Percentiles rank a stretch among this genome's conserved stretches.
Conservation (phyloP, 805 yeast genomes). For the Saturnispora halmiae region DNA sequence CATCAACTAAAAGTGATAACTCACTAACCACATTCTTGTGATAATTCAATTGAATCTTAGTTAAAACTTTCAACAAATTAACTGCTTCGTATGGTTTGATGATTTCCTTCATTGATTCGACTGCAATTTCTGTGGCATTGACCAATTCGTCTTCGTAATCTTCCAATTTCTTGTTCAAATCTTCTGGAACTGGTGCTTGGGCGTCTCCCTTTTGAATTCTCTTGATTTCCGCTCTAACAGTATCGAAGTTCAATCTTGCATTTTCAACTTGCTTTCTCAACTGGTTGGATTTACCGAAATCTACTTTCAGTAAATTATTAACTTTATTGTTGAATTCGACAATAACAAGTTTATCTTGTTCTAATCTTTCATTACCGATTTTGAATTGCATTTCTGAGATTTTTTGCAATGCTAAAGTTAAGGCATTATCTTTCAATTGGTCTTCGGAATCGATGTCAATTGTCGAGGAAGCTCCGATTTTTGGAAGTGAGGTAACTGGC, state of each 20-base stretch:
- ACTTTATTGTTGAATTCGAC: conserved; percentile 51
- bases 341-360: conserved; percentile 57
- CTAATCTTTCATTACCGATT: conserved; percentile 59
- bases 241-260: conserved; percentile 62
- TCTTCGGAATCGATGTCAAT: conserved; percentile 6
- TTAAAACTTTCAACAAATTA: conserved; percentile 54
- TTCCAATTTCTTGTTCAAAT: conserved; percentile 44
- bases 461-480: conserved; percentile 2
- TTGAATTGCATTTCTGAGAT: conserved; percentile 49
- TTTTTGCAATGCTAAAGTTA: conserved; percentile 45
- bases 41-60: conserved; percentile 60
- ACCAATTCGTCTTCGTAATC: conserved; percentile 69
- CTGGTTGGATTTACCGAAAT: conserved; percentile 51
- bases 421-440: conserved; percentile 27
- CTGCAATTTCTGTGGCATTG: conserved; percentile 68
- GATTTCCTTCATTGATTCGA: conserved; percentile 65
- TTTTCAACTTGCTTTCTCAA: conserved; percentile 61
- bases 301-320: conserved; percentile 42
- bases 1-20: conserved; percentile 37
- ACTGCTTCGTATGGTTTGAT: conserved; percentile 60
- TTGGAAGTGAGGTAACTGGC: conserved; percentile 9
- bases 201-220: conserved; percentile 29
- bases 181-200: conserved; percentile 37
- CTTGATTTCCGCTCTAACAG: conserved; percentile 51
- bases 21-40: conserved; percentile 44